Percentiles rank a stretch among this genome's conserved stretches.
Conservation (phyloP, 2,329 filamentous ascomycete species). For the Penicillium sp. region DNA sequence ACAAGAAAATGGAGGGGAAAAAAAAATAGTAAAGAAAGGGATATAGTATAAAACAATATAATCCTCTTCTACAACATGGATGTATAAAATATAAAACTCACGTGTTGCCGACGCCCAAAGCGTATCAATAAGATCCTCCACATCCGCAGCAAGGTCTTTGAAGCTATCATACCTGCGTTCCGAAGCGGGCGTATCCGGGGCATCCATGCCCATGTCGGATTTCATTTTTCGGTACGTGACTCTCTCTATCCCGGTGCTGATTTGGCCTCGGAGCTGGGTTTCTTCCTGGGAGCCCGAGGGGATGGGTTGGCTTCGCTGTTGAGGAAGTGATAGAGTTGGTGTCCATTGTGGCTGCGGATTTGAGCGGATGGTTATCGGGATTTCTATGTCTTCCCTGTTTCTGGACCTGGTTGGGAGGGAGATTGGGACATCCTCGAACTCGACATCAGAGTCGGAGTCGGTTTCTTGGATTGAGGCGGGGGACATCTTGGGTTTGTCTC, state of each 20-base stretch:
- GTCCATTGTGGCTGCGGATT: conserved; percentile 17
- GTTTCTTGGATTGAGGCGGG: conserved; percentile 8
- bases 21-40: background rate
- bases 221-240: conserved; percentile 36
- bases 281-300: conserved; percentile 60
- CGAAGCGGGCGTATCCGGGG: conserved; percentile 30
- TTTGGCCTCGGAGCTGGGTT: conserved; percentile 32
- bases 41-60: background rate
- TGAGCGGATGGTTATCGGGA: background rate
- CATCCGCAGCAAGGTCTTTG: conserved; percentile 68
- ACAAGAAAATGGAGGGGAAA: background rate
- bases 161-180: conserved; percentile 61
- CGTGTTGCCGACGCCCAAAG: conserved; percentile 86
- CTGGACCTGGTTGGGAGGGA: background rate
- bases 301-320: conserved; percentile 54
- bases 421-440: conserved; percentile 25
- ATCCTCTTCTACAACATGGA: background rate
- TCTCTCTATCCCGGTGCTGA: conserved; percentile 19
- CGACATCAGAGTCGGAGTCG: conserved; percentile 20
- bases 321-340: conserved; percentile 46
- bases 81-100: conserved; percentile 48
- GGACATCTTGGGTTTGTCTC: background rate
- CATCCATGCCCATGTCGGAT: conserved; percentile 37
- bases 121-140: conserved; percentile 73
- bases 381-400: background rate